Percentiles rank a stretch among this genome's conserved stretches.
Evolutionary conservation across 2,329 filamentous ascomycete genomes (phyloP).

Genomic region (Diplodia scrobiculata): DNA sequence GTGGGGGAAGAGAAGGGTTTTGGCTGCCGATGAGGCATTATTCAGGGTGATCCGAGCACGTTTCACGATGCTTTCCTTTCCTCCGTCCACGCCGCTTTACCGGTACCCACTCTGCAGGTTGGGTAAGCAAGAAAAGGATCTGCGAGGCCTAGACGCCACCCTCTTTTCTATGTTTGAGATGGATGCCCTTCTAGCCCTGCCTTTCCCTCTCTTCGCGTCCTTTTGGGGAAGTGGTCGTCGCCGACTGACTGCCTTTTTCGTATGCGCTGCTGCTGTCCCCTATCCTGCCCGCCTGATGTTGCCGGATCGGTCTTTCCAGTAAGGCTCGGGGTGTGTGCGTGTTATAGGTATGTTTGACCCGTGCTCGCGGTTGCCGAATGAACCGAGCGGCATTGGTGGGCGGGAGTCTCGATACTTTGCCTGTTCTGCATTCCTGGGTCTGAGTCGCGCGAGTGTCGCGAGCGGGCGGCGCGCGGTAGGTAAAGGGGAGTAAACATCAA

Average conservation of each 20-base stretch:
- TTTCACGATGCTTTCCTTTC: conserved; percentile 10
- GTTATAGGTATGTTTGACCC: not conserved
- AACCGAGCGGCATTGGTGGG: not conserved
- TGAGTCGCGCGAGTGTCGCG: not conserved
- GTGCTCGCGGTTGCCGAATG: not conserved
- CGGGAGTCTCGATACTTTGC: not conserved
- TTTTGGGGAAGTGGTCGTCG: not conserved
- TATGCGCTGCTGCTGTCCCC: not conserved
- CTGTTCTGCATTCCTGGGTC: not conserved
- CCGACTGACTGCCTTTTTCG: too few relatives aligned
- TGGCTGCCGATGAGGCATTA: conserved; percentile 9
- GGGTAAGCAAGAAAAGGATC: not conserved
- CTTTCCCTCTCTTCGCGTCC: not conserved
- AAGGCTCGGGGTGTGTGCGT: not conserved
- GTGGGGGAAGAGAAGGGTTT: not conserved
- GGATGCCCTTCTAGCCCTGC: too few relatives aligned
- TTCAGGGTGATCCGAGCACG: conserved; percentile 16
- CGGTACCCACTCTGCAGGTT: not conserved
- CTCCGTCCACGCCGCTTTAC: not conserved
- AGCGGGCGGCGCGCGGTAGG: not conserved
- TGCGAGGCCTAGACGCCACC: not conserved
- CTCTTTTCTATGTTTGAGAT: too few relatives aligned
- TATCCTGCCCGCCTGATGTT: not conserved
- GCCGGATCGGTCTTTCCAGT: too few relatives aligned
- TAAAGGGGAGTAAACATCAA: too few relatives aligned